Evolutionary conservation across 2,329 filamentous ascomycete genomes (phyloP), one percentile per base, ranked within the genome.

Genomic region (Fusarium pilosicola): DNA sequence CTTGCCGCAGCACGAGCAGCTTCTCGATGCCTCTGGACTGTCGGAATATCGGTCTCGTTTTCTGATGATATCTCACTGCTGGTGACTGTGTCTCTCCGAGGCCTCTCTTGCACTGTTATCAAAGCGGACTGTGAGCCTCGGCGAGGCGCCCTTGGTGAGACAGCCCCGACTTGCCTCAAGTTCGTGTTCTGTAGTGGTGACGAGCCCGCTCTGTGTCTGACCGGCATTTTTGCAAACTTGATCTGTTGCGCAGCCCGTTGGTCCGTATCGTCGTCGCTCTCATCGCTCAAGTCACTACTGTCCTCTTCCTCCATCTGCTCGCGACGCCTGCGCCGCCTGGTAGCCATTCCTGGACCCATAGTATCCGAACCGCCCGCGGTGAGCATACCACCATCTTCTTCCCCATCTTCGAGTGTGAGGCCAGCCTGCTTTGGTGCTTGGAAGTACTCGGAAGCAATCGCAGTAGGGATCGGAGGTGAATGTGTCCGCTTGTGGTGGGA

Each of bases 151-250:
- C 86, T 83, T 11, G 87, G 87, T 6, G 88, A 88, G 6, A 86
- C 82, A 56, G 84, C 81, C 15, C 78, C 79, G n/a, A 82, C 83
- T 68, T 92, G 90, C 49, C 87, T 86, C 32, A 90, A 82, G 67
- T 88, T 90, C 22, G 91, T 91, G 20, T 88, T 89, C 74, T 94
- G 91, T 42, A 93, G 91, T 7, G 96, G 96, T 54, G 96, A 98
- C 2, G 95, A 98, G 17, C 94, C 96, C 32, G 95, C 94, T 63
- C 96, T 91, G 74, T 91, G 91, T 36, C 95, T 90, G 48, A 97
- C 88, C 3, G 96, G 96, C 94, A 98, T 96, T 83, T 98, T 98
- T 55, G 93, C 91, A 82, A 99, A 99, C 79, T 96, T 95, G 81
- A 98, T 97, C 81, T 97, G 94, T 80, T 97, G 94, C 6, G 93